Percentiles rank a stretch among this genome's conserved stretches.
Conservation (phyloP, 371 early-diverging fungal genomes). For the Mucor plumbeus region DNA sequence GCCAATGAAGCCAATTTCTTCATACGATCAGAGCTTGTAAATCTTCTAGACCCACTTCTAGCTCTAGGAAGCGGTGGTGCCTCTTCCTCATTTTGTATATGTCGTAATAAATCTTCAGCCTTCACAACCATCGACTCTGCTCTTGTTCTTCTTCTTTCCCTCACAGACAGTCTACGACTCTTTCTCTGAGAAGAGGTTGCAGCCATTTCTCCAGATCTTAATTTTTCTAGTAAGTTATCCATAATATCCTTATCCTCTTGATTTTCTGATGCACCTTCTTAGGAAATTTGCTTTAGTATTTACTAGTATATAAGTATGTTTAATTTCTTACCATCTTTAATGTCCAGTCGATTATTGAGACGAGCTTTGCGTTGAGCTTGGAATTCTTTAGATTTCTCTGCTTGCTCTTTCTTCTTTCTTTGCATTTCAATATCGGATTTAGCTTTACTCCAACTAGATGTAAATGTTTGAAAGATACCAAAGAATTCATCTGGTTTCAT, state of each 20-base stretch:
- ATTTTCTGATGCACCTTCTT: constrained; percentile 29
- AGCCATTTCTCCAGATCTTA: constrained; percentile 73
- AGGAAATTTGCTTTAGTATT: too few relatives aligned
- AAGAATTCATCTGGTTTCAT: constrained; percentile 92
- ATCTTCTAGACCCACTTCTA: constrained; percentile 35
- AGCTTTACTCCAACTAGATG: constrained; percentile 69
- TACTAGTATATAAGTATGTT: not conserved
- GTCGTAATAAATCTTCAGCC: constrained; percentile 72
- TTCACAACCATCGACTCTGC: constrained; percentile 69
- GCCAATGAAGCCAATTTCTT: constrained; percentile 46
- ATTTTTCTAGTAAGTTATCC: constrained; percentile 81
- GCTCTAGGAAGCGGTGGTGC: constrained; percentile 35
- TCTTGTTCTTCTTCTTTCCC: constrained; percentile 56
- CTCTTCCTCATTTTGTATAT: constrained; percentile 64
- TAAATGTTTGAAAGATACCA: constrained; percentile 84
- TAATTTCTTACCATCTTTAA: constrained; percentile 39
- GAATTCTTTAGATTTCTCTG: constrained; percentile 41
- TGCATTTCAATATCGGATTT: constrained; percentile 40
- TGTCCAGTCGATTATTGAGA: constrained; percentile 43
- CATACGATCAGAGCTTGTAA: constrained; percentile 49
- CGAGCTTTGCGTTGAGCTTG: constrained; percentile 55
- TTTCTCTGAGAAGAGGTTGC: constrained; percentile 59
- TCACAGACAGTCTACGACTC: constrained; percentile 41
- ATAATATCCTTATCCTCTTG: constrained; percentile 81
- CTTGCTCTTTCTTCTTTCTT: constrained; percentile 44